Percentiles rank a stretch among this genome's conserved stretches.
These are phyloP conservation scores for Phylloporus rhodoxanthus DNA, from an alignment of 768 basidiomycete genomes.

Conservation along the genomic window DNA sequence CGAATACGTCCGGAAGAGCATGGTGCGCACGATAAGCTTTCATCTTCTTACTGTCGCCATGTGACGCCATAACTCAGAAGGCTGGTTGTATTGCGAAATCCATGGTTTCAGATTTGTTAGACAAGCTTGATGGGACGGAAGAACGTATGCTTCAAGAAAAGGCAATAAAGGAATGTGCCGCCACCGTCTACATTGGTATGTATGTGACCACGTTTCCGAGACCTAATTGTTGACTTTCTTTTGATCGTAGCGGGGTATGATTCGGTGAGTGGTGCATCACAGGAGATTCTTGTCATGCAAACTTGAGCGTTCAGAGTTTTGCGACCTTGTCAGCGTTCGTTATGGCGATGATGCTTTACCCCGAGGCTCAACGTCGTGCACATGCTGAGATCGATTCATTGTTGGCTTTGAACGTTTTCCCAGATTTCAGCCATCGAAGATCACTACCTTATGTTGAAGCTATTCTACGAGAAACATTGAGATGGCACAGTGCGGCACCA, in stretches of 20 bases:
- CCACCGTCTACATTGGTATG: slow-evolving; percentile 29
- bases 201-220: background rate
- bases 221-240: too few species aligned
- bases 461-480: slow-evolving; percentile 27
- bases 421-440: slow-evolving; percentile 24
- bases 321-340: slow-evolving; percentile 22
- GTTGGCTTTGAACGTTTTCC: slow-evolving; percentile 11
- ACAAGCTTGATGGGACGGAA: slow-evolving; percentile 12
- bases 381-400: slow-evolving; percentile 28
- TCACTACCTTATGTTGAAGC: slow-evolving; percentile 28
- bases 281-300: background rate
- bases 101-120: slow-evolving; percentile 27
- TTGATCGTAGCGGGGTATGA: slow-evolving; percentile 23
- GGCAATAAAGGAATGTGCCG: slow-evolving; percentile 24
- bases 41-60: background rate
- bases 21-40: slow-evolving; percentile 14
- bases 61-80: slow-evolving; percentile 13
- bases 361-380: slow-evolving; percentile 27
- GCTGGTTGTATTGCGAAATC: slow-evolving; percentile 22
- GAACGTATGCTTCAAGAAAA: slow-evolving; percentile 17
- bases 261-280: slow-evolving; percentile 11
- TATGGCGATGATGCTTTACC: slow-evolving; percentile 28
- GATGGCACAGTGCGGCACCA: slow-evolving; percentile 30
- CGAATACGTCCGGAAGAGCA: slow-evolving; percentile 23
- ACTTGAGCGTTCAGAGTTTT: slow-evolving; percentile 14